phyloP scores from a whole-genome alignment of 179 eudicot species.

The Silene vulgaris region DNA sequence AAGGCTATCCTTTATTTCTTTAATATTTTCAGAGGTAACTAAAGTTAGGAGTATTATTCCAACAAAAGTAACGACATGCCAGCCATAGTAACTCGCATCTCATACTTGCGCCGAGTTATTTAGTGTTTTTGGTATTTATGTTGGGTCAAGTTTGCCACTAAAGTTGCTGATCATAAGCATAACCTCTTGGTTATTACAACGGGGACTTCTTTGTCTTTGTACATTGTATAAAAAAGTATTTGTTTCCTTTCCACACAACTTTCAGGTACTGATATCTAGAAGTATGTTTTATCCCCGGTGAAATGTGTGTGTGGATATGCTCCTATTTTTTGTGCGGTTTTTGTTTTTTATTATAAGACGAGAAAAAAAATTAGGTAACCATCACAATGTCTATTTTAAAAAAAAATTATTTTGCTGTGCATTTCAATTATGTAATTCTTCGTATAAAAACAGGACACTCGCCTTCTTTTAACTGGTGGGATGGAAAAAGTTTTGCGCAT shows the following conservation, averaged over 20 bases:
- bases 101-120: not conserved
- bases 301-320: not conserved
- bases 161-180: not conserved
- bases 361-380: not conserved
- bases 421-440: not conserved
- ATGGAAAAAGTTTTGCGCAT: slow-evolving; percentile 81
- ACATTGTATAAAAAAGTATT: not conserved
- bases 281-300: not conserved
- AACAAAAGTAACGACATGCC: not conserved
- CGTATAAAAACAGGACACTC: slow-evolving; percentile 52
- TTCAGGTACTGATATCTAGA: not conserved
- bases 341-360: slow-evolving; percentile 3
- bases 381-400: no score
- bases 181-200: not conserved
- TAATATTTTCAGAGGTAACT: not conserved
- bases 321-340: not conserved
- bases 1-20: not conserved
- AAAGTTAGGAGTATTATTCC: not conserved
- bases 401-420: not conserved
- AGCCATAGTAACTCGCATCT: not conserved
- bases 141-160: not conserved
- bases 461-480: slow-evolving; percentile 77
- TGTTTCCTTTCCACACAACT: not conserved
- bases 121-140: not conserved
- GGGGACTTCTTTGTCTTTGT: not conserved